Evolutionary conservation across 176 grass and related monocot species (phyloP).

Genomic region (Oryza brachyantha): DNA sequence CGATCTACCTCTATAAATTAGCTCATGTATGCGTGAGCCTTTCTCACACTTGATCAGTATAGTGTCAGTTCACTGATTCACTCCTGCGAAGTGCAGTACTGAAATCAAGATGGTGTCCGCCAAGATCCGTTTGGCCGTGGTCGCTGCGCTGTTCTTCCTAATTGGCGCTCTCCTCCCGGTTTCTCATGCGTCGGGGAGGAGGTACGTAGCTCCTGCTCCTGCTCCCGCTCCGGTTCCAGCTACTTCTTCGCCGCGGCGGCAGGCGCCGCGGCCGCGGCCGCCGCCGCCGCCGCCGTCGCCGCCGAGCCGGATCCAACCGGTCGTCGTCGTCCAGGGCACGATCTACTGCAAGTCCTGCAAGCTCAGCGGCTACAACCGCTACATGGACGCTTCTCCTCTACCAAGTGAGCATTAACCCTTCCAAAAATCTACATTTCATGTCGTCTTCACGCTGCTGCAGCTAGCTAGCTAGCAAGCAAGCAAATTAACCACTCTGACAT

Average conservation of each 20-base stretch:
- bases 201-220: background rate
- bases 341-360: constrained; percentile 52
- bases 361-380: constrained; percentile 30
- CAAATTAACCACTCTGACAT: too few relatives aligned
- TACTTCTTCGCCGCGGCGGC: background rate
- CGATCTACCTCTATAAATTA: constrained; percentile 34
- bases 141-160: constrained; percentile 7
- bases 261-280: background rate
- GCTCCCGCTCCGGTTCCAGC: constrained; percentile 4
- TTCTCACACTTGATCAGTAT: background rate
- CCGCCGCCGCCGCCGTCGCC: background rate
- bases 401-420: too few relatives aligned
- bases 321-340: constrained; percentile 46
- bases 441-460: too few relatives aligned
- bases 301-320: constrained; percentile 8
- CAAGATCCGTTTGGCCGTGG: background rate
- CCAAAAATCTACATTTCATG: too few relatives aligned
- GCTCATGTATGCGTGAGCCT: background rate
- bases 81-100: background rate
- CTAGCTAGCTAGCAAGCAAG: too few relatives aligned
- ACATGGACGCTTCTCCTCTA: constrained; percentile 39
- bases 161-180: background rate
- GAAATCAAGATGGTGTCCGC: constrained; percentile 17
- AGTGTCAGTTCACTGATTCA: background rate
- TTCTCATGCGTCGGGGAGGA: constrained; percentile 5